Base-by-base conservation (phyloP, 176 grass and related monocot species). In the Lolium multiflorum region DNA sequence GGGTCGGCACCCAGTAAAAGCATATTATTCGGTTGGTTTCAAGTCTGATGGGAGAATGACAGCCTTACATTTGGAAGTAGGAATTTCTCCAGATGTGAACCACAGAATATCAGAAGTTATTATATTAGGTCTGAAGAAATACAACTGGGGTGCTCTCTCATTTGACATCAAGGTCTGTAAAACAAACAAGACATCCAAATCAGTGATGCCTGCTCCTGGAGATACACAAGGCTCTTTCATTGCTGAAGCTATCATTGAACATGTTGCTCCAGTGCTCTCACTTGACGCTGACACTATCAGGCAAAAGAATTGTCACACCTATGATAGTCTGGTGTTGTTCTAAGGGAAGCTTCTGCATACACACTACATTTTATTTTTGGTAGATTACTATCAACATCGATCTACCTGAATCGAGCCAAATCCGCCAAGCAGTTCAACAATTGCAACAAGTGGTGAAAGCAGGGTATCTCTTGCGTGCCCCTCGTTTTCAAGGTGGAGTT, bases 1-100 rank as follows among this genome's bases (percentile, higher is more conserved):
- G 60, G 83, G 81, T 50, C 85, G 94, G n/a, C 91, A 91, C 81
- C 94, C 94, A 71, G 56, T 93, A 77, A 95, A 95, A 87, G 89
- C 61, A 58, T 25, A 65, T 20, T 95, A 95, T 26, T 80, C 91
- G 46, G 89, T 95, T 24, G 94, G 91, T 76, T 95, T 95, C 87
- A 93, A 93, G 20, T 83, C 91, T 70, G 81, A 95, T 82, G 94
- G 94, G 41, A 89, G 88, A 68, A 87, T 95, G 59, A 95, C 94
- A 12, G 91, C 94, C 11, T 85, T 95, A 87, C 91, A 95, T 35
- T 20, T 93, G 14, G 71, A 91, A 64, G 1, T 93, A 71, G 91
- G 94, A 11, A 91, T 93, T 87, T 82, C 91, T 63, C 14, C 26
- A 88, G 89, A 93, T 85, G 44, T 70, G 11, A 95, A 91, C 77